Conservation (phyloP, 345 rosid species). For the Hypericum perforatum region DNA sequence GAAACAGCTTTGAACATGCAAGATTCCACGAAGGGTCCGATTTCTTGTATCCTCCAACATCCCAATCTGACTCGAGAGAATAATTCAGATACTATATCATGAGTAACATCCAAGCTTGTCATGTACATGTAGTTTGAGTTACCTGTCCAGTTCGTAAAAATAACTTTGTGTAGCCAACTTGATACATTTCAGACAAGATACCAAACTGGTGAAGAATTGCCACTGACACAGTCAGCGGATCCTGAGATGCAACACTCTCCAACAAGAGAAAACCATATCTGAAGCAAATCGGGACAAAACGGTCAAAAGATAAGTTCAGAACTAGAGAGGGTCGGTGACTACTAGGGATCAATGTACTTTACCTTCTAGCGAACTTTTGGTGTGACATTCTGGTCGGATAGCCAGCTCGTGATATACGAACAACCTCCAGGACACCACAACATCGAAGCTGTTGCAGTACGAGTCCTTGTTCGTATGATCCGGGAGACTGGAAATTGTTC, state of each 20-base stretch:
- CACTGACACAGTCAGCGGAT: not conserved
- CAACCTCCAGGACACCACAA: constrained; percentile 5
- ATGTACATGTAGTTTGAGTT: not conserved
- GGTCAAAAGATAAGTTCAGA: not conserved
- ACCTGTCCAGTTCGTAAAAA: constrained; percentile 8
- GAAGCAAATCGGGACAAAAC: not conserved
- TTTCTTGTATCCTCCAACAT: constrained; percentile 94
- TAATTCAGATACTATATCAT: no score
- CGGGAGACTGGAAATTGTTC: constrained; percentile 4
- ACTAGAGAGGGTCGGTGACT: not conserved
- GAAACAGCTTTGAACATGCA: constrained; percentile 90
- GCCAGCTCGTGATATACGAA: constrained; percentile 2
- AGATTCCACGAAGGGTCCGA: constrained; percentile 89
- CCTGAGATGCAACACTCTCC: not conserved
- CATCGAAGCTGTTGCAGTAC: constrained; percentile 7
- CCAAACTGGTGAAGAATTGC: constrained; percentile 9
- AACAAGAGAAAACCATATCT: constrained; percentile 4
- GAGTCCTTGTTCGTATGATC: constrained; percentile 4
- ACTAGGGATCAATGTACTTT: no score
- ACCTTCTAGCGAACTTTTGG: constrained; percentile 7
- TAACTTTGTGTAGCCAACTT: constrained; percentile 7
- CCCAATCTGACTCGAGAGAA: constrained; percentile 46
- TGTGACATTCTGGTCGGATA: constrained; percentile 1
- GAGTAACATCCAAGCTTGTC: no score
- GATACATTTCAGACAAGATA: constrained; percentile 1